Evolutionary conservation across 495 filamentous ascomycete genomes (phyloP).

Genomic region (Hypoxylon fuscum): DNA sequence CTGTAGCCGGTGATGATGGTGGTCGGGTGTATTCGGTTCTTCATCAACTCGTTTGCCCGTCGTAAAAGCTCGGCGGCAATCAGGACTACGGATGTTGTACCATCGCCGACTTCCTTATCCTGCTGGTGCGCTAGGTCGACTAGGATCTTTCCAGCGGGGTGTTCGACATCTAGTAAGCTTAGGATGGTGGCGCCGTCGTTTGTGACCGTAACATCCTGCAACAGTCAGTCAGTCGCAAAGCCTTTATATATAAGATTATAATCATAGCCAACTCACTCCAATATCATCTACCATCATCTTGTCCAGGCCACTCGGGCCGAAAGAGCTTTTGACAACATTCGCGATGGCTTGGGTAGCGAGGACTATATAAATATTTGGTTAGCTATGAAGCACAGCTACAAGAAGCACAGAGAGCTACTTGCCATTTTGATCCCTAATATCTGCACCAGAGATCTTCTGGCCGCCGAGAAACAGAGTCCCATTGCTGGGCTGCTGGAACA

Average conservation of each 20-base stretch:
- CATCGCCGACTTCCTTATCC: constrained; percentile 98
- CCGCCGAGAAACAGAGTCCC: constrained; percentile 93
- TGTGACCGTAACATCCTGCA: constrained; percentile 95
- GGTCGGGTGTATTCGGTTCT: constrained; percentile 99
- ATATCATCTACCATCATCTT: constrained; percentile 99
- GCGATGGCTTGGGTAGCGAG: constrained; percentile 95
- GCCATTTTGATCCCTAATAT: constrained; percentile 97
- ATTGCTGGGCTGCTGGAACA: constrained; percentile 89
- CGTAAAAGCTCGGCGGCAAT: constrained; percentile 96
- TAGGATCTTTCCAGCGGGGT: constrained; percentile 97
- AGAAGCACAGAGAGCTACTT: constrained; percentile 45
- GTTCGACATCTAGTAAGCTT: constrained; percentile 92
- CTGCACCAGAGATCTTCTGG: constrained; percentile 91
- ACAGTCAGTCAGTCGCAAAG: constrained; percentile 30
- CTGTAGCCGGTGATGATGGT: constrained; percentile 99
- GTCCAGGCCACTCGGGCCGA: constrained; percentile 94
- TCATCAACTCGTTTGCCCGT: constrained; percentile 96
- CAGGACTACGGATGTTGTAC: constrained; percentile 96
- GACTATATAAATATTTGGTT: constrained; percentile 63
- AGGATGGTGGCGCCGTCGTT: constrained; percentile 99
- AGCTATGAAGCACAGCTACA: constrained; percentile 19
- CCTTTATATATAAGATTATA: not conserved
- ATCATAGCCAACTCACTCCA: constrained; percentile 67
- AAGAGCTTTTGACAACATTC: constrained; percentile 98
- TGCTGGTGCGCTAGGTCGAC: constrained; percentile 98